Percentiles rank a stretch among this genome's conserved stretches.
phyloP scores from a whole-genome alignment of 2,329 filamentous ascomycete species.

The Dactylellina drechsleri region DNA sequence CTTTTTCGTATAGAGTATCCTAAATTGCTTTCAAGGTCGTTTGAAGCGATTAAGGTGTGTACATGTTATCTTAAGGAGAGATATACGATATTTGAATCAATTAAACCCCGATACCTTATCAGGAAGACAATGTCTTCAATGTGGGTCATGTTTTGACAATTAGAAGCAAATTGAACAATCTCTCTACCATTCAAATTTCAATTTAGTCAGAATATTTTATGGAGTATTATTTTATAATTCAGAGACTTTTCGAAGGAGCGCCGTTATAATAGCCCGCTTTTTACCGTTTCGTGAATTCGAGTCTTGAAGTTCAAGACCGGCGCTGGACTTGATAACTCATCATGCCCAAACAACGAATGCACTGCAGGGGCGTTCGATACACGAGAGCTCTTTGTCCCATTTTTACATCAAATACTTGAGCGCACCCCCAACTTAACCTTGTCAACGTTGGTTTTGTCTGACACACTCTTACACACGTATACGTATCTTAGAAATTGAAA shows the following conservation, averaged over 20 bases:
- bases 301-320: background rate
- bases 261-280: slow-evolving; percentile 3
- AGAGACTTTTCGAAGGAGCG: slow-evolving; percentile 4
- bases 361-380: background rate
- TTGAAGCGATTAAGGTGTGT: too few species aligned
- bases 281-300: slow-evolving; percentile 5
- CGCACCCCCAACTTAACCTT: slow-evolving; percentile 1
- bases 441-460: slow-evolving; percentile 8
- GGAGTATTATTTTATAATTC: background rate
- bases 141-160: too few species aligned
- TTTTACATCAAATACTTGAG: background rate
- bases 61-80: too few species aligned
- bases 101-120: slow-evolving; percentile 1
- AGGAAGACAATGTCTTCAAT: background rate
- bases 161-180: background rate
- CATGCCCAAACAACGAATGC: slow-evolving; percentile 8
- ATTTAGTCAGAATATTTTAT: background rate
- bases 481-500: background rate
- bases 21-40: too few species aligned
- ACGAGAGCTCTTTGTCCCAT: slow-evolving; percentile 9
- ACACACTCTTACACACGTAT: slow-evolving; percentile 6
- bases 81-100: slow-evolving; percentile 1
- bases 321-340: slow-evolving; percentile 23
- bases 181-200: background rate
- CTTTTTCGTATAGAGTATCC: too few species aligned